Base-by-base conservation (phyloP, 345 rosid genomes). In the Eucalyptus guilfoylei region DNA sequence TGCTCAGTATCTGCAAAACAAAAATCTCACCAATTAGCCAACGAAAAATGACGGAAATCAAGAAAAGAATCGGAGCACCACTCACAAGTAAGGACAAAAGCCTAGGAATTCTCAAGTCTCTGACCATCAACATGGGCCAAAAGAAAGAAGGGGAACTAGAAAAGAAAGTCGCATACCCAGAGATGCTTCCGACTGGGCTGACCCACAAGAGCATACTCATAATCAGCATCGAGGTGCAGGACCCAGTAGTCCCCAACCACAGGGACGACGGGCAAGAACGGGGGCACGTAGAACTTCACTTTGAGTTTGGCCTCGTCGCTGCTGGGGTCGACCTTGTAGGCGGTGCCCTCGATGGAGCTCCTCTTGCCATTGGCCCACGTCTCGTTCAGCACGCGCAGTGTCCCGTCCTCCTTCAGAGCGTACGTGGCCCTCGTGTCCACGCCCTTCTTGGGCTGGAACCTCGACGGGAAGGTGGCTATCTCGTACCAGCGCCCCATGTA, bases 401-500 rank as follows among this genome's bases (percentile, higher is more conserved):
- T 96, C 12, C 98, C 98, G 89, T 96, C 98, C 5, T 93, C 92
- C 11, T 94, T 95, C 88, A 97, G 88, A 23, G 93, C 94, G 88
- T 96, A 96, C 16, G 98, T 97, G 58, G 99, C 98, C 69, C 98
- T 90, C 6, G 98, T 96, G 93, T 96, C 91, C 86, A 7, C 94
- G 10, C 99, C 96, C 90, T 94, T 89, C 90, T 88, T 94, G 11
- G 99, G 99, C 88, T 96, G 99, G 90, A 95, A 94, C 30, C 32
- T 14, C 6, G 99, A 96, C 1, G 97, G 99, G 88, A 96, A 95
- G 14, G 96, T 94, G 16, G 98, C 99, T 64, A 96, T 95, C 92
- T 96, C 99, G 91, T 97, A 95, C 99, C 99, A 96, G 72, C 98
- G 93, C 11, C 99, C 99, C 98, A 94, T 95, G 94, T 96, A 97